phyloP scores from a whole-genome alignment of 106 monocot species.

The Triglochin maritima region DNA sequence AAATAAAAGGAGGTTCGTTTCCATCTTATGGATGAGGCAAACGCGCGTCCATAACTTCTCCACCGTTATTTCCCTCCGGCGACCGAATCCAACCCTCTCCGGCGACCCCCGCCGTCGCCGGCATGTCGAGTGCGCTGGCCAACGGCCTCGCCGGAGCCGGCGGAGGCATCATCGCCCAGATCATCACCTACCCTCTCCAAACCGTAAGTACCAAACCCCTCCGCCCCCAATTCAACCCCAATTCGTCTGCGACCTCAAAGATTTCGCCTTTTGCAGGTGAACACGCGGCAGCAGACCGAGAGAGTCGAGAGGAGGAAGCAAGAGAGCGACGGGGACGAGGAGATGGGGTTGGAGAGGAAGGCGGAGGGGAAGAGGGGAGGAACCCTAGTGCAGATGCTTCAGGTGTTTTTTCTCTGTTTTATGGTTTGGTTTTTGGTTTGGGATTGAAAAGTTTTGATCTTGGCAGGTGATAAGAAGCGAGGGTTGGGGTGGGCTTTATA shows the following conservation, averaged over 20 bases:
- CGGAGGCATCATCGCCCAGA: slow-evolving; percentile 81
- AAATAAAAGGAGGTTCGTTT: too few relatives aligned
- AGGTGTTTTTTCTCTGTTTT: slow-evolving; percentile 12
- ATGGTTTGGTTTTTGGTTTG: neutral
- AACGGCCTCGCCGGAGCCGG: slow-evolving; percentile 83
- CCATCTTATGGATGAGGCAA: too few relatives aligned
- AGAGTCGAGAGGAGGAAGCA: slow-evolving; percentile 35
- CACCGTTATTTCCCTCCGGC: too few relatives aligned
- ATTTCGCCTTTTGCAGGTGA: slow-evolving; percentile 31
- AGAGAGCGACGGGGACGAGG: neutral
- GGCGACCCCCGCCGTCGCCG: neutral
- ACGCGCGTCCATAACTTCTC: too few relatives aligned
- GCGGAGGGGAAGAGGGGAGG: slow-evolving; percentile 1
- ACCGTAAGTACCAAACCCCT: slow-evolving; percentile 20
- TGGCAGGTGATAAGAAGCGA: slow-evolving; percentile 46
- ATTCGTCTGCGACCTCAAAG: neutral
- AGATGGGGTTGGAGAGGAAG: neutral
- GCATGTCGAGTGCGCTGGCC: slow-evolving; percentile 46
- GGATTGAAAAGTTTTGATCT: neutral
- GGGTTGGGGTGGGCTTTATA: slow-evolving; percentile 83
- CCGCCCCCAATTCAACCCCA: neutral
- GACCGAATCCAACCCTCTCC: neutral
- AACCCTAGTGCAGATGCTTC: slow-evolving; percentile 51
- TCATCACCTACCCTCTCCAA: slow-evolving; percentile 80
- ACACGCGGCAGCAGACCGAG: slow-evolving; percentile 90